Percentiles rank a stretch among this genome's conserved stretches.
phyloP scores from a whole-genome alignment of 2,329 filamentous ascomycete species.

The Cladosporium sp. region DNA sequence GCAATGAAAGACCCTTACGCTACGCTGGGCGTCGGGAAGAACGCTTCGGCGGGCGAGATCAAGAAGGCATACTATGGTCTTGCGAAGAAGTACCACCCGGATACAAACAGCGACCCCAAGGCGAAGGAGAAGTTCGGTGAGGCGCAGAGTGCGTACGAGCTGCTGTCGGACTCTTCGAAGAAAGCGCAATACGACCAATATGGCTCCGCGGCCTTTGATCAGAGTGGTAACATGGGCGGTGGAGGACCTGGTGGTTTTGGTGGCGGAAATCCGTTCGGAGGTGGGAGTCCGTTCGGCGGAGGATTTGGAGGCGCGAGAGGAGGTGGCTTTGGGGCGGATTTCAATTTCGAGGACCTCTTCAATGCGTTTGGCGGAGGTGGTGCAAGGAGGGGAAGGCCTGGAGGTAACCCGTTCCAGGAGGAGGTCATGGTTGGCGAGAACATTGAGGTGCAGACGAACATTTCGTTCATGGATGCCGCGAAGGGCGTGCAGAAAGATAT shows the following conservation, averaged over 20 bases:
- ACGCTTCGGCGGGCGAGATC: conserved; percentile 77
- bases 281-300: conserved; percentile 49
- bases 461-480: conserved; percentile 93
- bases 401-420: conserved; percentile 68
- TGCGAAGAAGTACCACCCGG: conserved; percentile 95
- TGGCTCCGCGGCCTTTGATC: conserved; percentile 69
- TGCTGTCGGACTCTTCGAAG: conserved; percentile 89
- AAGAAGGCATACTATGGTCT: conserved; percentile 98
- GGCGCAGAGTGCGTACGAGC: conserved; percentile 88
- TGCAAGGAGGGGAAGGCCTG: conserved; percentile 38
- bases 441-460: conserved; percentile 87
- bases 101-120: conserved; percentile 91
- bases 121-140: conserved; percentile 94
- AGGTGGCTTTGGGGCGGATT: conserved; percentile 68
- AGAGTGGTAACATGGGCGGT: conserved; percentile 53
- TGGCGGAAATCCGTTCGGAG: conserved; percentile 59
- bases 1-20: conserved; percentile 74
- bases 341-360: conserved; percentile 96
- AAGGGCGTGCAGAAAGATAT: conserved; percentile 89
- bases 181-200: conserved; percentile 87
- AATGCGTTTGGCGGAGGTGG: conserved; percentile 71
- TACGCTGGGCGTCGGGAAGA: conserved; percentile 75
- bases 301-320: conserved; percentile 32
- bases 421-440: conserved; percentile 85
- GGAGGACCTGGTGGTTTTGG: conserved; percentile 51